These are phyloP conservation scores for Tolypocladium cylindrosporum DNA, from an alignment of 2,329 filamentous ascomycete species.

Conservation along the genomic window DNA sequence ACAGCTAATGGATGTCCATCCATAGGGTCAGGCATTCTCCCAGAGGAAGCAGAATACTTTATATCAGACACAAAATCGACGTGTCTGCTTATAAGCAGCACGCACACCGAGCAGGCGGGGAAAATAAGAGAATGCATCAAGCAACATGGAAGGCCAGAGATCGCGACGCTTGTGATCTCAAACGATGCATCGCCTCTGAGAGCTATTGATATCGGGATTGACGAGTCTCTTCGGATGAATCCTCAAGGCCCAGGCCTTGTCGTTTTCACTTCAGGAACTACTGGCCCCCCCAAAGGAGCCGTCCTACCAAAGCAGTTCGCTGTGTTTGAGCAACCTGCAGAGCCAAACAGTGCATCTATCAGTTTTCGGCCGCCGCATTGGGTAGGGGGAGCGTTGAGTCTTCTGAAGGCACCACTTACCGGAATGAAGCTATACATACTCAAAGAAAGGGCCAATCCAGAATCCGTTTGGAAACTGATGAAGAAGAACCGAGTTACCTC, in stretches of 20 bases:
- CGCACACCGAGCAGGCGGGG: neutral
- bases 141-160: neutral
- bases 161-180: slow-evolving; percentile 1
- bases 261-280: slow-evolving; percentile 58
- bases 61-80: slow-evolving; percentile 3
- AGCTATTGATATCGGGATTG: slow-evolving; percentile 2
- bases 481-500: slow-evolving; percentile 5
- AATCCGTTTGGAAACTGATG: slow-evolving; percentile 6
- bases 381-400: slow-evolving; percentile 6
- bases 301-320: slow-evolving; percentile 34
- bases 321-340: neutral
- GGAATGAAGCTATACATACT: slow-evolving; percentile 7
- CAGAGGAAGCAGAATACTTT: slow-evolving; percentile 7
- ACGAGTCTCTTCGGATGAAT: slow-evolving; percentile 3
- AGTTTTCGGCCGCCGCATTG: slow-evolving; percentile 10
- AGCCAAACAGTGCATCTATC: slow-evolving; percentile 3
- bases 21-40: slow-evolving; percentile 5
- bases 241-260: slow-evolving; percentile 7
- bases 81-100: slow-evolving; percentile 4
- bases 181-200: slow-evolving; percentile 4
- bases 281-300: slow-evolving; percentile 67
- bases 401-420: slow-evolving; percentile 6
- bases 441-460: slow-evolving; percentile 2
- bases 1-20: neutral
- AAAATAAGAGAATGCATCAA: neutral